Evolutionary conservation across 164 flowering plant species (phyloP).

Genomic region (Berberis vulgaris): DNA sequence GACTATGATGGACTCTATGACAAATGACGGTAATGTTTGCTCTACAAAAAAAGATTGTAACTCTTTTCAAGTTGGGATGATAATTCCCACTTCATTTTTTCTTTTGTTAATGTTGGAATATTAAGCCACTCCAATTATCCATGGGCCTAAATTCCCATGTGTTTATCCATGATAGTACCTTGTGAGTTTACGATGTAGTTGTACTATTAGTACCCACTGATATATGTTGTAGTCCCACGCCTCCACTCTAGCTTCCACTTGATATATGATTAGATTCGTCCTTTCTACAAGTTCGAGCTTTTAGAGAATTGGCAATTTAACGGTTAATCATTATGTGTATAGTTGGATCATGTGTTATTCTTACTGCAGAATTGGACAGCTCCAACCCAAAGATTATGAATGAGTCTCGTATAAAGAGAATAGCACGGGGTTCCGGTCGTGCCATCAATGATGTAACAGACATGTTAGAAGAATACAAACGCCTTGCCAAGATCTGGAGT

Average conservation of each 20-base stretch:
- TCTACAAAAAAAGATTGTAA: neutral
- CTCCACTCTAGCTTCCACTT: too few relatives aligned
- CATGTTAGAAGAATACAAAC: slow-evolving; percentile 92
- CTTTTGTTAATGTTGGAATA: too few relatives aligned
- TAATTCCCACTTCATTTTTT: neutral
- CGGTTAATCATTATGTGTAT: neutral
- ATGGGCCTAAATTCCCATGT: too few relatives aligned
- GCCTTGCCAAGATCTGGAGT: slow-evolving; percentile 91
- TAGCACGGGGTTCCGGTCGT: slow-evolving; percentile 89
- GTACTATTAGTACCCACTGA: too few relatives aligned
- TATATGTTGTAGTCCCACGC: too few relatives aligned
- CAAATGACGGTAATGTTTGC: slow-evolving; percentile 56
- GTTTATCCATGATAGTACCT: too few relatives aligned
- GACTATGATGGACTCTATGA: slow-evolving; percentile 99
- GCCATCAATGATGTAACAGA: slow-evolving; percentile 67
- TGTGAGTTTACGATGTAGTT: too few relatives aligned
- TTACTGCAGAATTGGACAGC: slow-evolving; percentile 81
- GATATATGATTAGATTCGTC: too few relatives aligned
- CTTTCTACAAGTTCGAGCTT: too few relatives aligned
- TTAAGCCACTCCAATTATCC: too few relatives aligned
- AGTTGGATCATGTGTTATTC: neutral
- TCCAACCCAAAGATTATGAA: slow-evolving; percentile 71
- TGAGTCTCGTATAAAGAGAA: slow-evolving; percentile 74
- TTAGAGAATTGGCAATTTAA: too few relatives aligned
- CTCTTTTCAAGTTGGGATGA: neutral